phyloP scores from a whole-genome alignment of 2,329 filamentous ascomycete genomes.

The Scytalidium lignicola region DNA sequence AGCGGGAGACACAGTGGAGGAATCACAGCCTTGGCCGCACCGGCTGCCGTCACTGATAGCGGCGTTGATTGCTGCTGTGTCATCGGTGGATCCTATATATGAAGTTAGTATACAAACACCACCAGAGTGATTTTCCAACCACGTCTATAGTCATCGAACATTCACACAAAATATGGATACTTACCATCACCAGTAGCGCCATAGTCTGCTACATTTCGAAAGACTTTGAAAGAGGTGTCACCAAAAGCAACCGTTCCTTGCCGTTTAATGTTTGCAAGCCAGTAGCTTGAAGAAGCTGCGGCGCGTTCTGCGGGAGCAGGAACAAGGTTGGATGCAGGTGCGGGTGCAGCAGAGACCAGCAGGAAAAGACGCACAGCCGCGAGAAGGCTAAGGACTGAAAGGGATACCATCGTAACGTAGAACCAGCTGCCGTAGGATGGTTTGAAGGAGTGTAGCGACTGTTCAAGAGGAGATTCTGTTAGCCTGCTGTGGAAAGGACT shows the following conservation, averaged over 20 bases:
- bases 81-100: constrained; percentile 60
- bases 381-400: constrained; percentile 23
- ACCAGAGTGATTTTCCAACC: background rate
- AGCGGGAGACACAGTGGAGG: constrained; percentile 75
- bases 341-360: constrained; percentile 18
- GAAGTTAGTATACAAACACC: constrained; percentile 35
- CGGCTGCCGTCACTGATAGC: constrained; percentile 74
- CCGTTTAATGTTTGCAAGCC: constrained; percentile 25
- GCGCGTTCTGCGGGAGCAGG: constrained; percentile 5
- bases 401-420: constrained; percentile 27
- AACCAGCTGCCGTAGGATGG: constrained; percentile 26
- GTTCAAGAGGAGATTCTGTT: background rate
- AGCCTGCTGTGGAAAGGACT: background rate
- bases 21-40: constrained; percentile 78
- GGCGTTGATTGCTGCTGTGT: constrained; percentile 79
- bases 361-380: constrained; percentile 23
- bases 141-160: background rate
- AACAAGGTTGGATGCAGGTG: constrained; percentile 15
- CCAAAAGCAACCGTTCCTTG: constrained; percentile 28
- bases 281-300: constrained; percentile 18
- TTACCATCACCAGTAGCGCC: constrained; percentile 62
- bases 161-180: constrained; percentile 36
- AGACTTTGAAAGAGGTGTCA: constrained; percentile 60
- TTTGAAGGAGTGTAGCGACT: constrained; percentile 25
- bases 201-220: constrained; percentile 72